Conservation (phyloP, 306 rosid genomes). For the Cucurbita argyrosperma region DNA sequence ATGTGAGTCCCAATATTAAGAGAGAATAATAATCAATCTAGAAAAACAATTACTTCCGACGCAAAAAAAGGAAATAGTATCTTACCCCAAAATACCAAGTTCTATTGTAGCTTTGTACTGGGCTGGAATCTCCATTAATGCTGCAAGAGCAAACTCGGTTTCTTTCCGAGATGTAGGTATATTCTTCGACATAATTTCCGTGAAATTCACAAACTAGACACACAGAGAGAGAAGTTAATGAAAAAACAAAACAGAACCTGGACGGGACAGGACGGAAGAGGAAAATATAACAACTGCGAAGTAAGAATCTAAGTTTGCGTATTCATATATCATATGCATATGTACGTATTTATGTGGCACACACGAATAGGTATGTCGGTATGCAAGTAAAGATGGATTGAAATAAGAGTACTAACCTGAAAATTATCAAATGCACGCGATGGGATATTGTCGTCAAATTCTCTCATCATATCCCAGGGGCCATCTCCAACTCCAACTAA, state of each 20-base stretch:
- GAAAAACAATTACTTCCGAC: neutral
- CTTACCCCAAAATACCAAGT: conserved; percentile 60
- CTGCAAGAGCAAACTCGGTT: conserved; percentile 84
- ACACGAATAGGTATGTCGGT: neutral
- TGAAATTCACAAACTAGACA: conserved; percentile 78
- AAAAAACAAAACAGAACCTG: neutral
- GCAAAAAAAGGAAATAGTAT: neutral
- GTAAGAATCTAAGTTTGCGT: neutral
- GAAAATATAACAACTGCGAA: neutral
- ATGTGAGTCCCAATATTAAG: neutral
- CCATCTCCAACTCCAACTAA: conserved; percentile 99
- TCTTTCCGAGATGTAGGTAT: conserved; percentile 52
- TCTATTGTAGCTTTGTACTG: conserved; percentile 91
- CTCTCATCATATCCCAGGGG: conserved; percentile 98
- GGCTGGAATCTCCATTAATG: conserved; percentile 95
- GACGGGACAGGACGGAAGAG: neutral
- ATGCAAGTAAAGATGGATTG: neutral
- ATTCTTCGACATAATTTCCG: conserved; percentile 78
- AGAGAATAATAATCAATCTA: neutral
- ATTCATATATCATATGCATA: neutral
- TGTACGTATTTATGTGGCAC: neutral
- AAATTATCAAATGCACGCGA: conserved; percentile 80
- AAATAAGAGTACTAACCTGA: conserved; percentile 35
- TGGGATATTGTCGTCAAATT: conserved; percentile 90
- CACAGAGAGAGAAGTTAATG: neutral